Conservation (phyloP, 768 basidiomycete species). For the Mycena maculata region DNA sequence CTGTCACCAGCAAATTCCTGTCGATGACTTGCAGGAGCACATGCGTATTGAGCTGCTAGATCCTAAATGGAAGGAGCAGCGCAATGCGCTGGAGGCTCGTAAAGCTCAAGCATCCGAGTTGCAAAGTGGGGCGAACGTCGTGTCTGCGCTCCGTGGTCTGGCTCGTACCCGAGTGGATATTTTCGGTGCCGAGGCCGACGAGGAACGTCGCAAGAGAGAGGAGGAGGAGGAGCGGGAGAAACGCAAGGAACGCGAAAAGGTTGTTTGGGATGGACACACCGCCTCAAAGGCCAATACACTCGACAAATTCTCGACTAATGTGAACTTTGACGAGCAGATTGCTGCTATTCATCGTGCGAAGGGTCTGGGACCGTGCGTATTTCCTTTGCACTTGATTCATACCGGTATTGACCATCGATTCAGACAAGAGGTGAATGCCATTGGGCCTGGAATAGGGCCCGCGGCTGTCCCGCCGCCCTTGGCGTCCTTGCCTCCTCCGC, state of each 20-base stretch:
- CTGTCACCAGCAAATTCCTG: slow-evolving; percentile 95
- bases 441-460: slow-evolving; percentile 90
- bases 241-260: slow-evolving; percentile 91
- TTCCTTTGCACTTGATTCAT: slow-evolving; percentile 13
- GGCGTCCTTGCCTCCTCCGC: slow-evolving; percentile 73
- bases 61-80: slow-evolving; percentile 97
- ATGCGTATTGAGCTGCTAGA: slow-evolving; percentile 98
- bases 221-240: slow-evolving; percentile 87
- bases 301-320: slow-evolving; percentile 92
- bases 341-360: slow-evolving; percentile 95
- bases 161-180: slow-evolving; percentile 97
- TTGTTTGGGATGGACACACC: slow-evolving; percentile 99
- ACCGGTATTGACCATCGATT: slow-evolving; percentile 16
- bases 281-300: slow-evolving; percentile 92
- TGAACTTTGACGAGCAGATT: slow-evolving; percentile 98
- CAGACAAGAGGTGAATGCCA: slow-evolving; percentile 81
- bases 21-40: slow-evolving; percentile 96
- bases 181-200: slow-evolving; percentile 94
- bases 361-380: slow-evolving; percentile 85
- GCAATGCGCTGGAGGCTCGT: slow-evolving; percentile 88
- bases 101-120: slow-evolving; percentile 90
- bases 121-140: slow-evolving; percentile 92
- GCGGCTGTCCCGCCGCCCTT: slow-evolving; percentile 77
- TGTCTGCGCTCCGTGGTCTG: slow-evolving; percentile 91
- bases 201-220: slow-evolving; percentile 86